Base-by-base conservation (phyloP, 148 eudicot genomes). In the Polygonum aviculare region DNA sequence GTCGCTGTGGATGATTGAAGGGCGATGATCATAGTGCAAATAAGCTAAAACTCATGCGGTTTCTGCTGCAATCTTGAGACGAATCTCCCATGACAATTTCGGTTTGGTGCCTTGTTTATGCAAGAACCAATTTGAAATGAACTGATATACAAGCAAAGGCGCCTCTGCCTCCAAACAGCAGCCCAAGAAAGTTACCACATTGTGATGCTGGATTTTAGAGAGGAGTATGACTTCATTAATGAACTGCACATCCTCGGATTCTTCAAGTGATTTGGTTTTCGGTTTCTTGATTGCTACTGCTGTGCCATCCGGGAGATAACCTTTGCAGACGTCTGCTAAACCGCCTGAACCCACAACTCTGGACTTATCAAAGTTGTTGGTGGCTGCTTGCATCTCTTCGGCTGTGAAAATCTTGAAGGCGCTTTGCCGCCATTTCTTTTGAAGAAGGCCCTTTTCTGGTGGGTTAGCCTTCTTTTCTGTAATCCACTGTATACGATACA, bases 11-110 rank as follows among this genome's bases (percentile, higher is more conserved):
- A 80, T 18, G 22, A 85, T 79, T 9, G 79, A 81, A 7, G 67
- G 49, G 0, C 78, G 71, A 59, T 83, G 76, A 26, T 77, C 77
- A 16, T 79, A 70, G 77, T 85, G 88, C 74, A 86, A 45, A 78
- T 83, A 77, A 12, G 86, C 76, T 9, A 86, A 70, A 1, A 80
- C 86, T 7, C 63, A 79, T 19, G 86, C 83, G 35, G 77, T 78
- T 55, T 83, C 57, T 18, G 22, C 5, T 52, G 57, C 57, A 5
- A 52, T n/a, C 18, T 52, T 15, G 5, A 52, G 7, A 74, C 65
- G 77, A 9, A 45, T 69, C 18, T 18, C 78, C 81, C 35, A 83
- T 79, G 3, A 44, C 77, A 71, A 12, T 33, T 67, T 26, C 21
- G 45, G 15, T 63, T 50, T 39, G 51, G 63, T 79, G 74, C 57